Evolutionary conservation across 2,329 filamentous ascomycete genomes (phyloP), one percentile per base, ranked within the genome.

Genomic region (Colletotrichum cuscutae): DNA sequence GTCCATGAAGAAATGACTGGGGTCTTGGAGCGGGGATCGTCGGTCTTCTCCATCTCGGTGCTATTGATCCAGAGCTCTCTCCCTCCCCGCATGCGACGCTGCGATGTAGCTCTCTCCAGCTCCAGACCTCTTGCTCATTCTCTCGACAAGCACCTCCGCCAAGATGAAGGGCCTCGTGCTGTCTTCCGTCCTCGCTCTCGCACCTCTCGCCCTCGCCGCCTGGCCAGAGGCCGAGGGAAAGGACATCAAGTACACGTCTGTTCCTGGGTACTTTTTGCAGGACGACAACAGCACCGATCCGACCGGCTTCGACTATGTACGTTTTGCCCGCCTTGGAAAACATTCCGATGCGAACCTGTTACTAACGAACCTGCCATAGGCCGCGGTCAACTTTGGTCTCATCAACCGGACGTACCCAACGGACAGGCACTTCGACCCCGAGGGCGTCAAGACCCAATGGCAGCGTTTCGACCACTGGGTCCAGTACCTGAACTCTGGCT

Each of bases 261-360:
- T 93, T 0, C 82, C 84, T 0, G 91, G 90, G 0, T 89, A 90
- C 79, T 93, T 93, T 76, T 81, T 90, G 26, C 91, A 93, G 77
- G 91, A 93, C 77, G 86, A 92, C 26, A 77, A 84, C 0, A 77
- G 82, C 4, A 93, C 91, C 0, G 82, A 89, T 68, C 81, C 90
- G 1, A 82, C 79, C 2, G 86, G 81, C 2, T 93, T 93, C 80
- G 90, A 93, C 80, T 93, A 93, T 77, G 91, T 93, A 80, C 77
- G 86, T 77, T 77, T 30, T 69, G 61, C 6, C 70, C 12, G 5
- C 15, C 5, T 28, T 9, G 46, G 11, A 19, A 19, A 8, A 26
- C 12, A 26, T 37, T 2, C 1, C 11, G 12, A 11, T 15, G 19
- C 28, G 19, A 24, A 5, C 0, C 28, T 42, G 24, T 57, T 22